Percentiles rank a stretch among this genome's conserved stretches.
Conservation (phyloP, 495 filamentous ascomycete species). For the Xylaria acuta region DNA sequence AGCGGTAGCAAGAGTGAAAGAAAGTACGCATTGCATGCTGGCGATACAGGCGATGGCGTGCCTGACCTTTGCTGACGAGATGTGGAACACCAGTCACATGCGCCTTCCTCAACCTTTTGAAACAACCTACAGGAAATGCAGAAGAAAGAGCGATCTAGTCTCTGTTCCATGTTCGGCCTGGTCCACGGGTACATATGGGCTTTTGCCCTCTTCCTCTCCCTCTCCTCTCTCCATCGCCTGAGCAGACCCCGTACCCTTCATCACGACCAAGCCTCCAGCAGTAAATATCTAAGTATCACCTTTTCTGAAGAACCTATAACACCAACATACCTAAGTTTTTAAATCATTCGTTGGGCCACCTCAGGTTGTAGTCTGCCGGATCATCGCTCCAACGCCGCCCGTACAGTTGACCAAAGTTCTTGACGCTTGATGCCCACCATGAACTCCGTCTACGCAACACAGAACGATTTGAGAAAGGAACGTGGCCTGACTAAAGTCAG, state of each 20-base stretch:
- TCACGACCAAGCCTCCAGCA: not conserved
- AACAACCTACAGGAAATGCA: not conserved
- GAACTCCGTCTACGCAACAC: slow-evolving; percentile 42
- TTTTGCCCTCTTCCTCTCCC: not conserved
- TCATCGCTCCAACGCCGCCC: not conserved
- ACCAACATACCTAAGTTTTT: slow-evolving; percentile 10
- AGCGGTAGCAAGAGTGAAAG: not conserved
- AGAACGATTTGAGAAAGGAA: slow-evolving; percentile 42
- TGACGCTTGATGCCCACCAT: slow-evolving; percentile 29
- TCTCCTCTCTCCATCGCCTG: not conserved
- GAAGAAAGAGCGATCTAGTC: not conserved
- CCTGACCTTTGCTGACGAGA: not conserved
- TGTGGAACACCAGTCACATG: not conserved
- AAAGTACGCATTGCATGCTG: not conserved
- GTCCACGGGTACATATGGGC: not conserved
- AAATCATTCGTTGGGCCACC: not conserved
- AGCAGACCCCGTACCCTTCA: not conserved
- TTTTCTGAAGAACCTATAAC: not conserved
- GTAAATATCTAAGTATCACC: not conserved
- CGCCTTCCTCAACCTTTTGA: not conserved
- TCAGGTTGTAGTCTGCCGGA: not conserved
- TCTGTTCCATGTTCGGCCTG: not conserved
- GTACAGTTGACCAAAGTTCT: not conserved
- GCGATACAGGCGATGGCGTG: not conserved
- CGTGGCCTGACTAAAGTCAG: slow-evolving; percentile 55